Percentiles rank a stretch among this genome's conserved stretches.
Evolutionary conservation across 371 early-diverging fungal species (phyloP).

Genomic region (Umbelopsis sp.): DNA sequence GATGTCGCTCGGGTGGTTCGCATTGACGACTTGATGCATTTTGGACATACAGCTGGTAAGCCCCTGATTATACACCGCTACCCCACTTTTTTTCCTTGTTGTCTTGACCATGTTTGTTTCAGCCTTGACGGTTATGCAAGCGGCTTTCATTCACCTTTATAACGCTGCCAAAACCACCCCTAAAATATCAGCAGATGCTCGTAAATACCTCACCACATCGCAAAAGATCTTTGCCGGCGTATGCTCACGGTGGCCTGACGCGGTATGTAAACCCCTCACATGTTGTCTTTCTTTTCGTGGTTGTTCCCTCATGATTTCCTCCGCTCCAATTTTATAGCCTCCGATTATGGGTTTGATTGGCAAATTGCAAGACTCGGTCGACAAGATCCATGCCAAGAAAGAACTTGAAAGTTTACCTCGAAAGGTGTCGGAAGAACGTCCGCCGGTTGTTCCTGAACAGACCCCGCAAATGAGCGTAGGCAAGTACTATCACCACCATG

Average conservation of each 20-base stretch:
- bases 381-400: background rate
- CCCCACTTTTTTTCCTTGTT: too few species aligned
- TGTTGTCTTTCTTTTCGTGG: background rate
- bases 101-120: too few species aligned
- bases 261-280: background rate
- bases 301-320: background rate
- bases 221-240: background rate
- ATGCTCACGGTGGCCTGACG: background rate
- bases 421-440: too few species aligned
- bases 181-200: background rate
- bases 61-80: background rate
- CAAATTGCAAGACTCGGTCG: background rate
- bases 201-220: background rate
- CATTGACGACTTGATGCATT: constrained; percentile 31
- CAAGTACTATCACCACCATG: background rate
- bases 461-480: background rate
- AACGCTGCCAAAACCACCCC: background rate
- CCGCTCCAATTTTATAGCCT: background rate
- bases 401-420: background rate
- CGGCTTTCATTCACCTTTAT: constrained; percentile 11
- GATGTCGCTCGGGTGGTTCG: constrained; percentile 50
- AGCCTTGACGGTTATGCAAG: constrained; percentile 14
- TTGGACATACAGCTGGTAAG: constrained; percentile 47
- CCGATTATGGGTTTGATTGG: background rate
- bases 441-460: too few species aligned